A percentile compares a stretch with the other conserved stretches of the same genome.
Conservation (phyloP, 306 rosid species). For the Rosa rugosa region DNA sequence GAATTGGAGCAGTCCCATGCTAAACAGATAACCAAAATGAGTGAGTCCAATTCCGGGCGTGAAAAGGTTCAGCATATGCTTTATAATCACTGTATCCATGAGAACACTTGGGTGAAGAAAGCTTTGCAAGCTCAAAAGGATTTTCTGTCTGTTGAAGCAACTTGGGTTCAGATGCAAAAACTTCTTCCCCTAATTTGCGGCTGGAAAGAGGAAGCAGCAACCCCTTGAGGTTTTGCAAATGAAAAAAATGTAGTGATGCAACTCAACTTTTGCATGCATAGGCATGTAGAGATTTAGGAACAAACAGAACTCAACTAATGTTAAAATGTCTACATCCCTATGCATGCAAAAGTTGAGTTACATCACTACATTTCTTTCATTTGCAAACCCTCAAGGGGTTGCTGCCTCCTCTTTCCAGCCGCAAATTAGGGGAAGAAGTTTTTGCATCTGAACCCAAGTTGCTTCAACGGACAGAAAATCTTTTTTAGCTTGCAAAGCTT, state of each 20-base stretch:
- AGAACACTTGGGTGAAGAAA: neutral
- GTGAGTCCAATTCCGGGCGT: neutral
- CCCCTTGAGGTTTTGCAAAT: neutral
- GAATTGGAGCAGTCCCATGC: neutral
- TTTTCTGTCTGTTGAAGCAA: neutral
- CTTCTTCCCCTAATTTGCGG: neutral
- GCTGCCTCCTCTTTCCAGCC: neutral
- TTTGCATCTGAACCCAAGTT: slow-evolving; percentile 1
- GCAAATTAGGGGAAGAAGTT: neutral
- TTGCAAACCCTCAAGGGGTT: neutral
- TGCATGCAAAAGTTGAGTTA: neutral
- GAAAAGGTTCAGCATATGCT: neutral
- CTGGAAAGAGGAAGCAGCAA: neutral
- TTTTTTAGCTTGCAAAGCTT: slow-evolving; percentile 2
- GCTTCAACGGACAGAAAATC: neutral
- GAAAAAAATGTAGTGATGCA: neutral
- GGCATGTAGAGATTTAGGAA: too few relatives aligned
- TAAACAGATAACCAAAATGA: neutral
- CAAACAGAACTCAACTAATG: too few relatives aligned
- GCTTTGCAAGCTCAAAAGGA: slow-evolving; percentile 6
- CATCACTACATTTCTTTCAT: neutral
- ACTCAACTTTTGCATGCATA: neutral
- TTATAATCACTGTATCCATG: neutral
- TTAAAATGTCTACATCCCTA: too few relatives aligned
- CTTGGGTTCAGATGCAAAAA: slow-evolving; percentile 2